These are phyloP conservation scores for Ballota nigra DNA, from an alignment of 257 asterid species.

Conservation along the genomic window DNA sequence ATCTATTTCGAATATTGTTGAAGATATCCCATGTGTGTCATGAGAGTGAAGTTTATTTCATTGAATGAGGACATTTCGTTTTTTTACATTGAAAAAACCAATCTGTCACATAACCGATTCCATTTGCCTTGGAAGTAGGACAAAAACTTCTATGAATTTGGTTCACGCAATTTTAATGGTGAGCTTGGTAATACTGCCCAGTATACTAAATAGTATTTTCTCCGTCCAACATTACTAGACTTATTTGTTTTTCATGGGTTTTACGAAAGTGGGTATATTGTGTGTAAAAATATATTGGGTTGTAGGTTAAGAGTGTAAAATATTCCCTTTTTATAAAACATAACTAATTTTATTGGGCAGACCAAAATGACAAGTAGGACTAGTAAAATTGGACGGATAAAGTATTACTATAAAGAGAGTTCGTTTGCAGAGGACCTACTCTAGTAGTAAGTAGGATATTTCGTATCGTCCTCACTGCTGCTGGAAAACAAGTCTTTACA, in stretches of 20 bases:
- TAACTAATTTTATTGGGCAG: too few relatives aligned
- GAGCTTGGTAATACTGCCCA: neutral
- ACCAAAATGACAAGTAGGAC: too few relatives aligned
- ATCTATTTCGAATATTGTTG: neutral
- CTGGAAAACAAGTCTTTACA: slow-evolving; percentile 63
- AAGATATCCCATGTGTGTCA: neutral
- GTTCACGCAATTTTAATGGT: neutral
- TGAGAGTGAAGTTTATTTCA: neutral
- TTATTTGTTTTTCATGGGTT: too few relatives aligned
- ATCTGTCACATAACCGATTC: neutral
- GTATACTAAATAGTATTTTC: too few relatives aligned
- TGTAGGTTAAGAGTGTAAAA: too few relatives aligned
- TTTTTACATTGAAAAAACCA: neutral
- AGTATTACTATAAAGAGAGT: too few relatives aligned
- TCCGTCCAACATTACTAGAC: too few relatives aligned
- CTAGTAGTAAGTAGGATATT: neutral
- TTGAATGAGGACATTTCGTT: neutral
- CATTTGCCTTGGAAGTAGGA: slow-evolving; percentile 7
- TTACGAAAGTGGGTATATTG: too few relatives aligned
- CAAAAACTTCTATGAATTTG: neutral
- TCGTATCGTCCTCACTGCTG: slow-evolving; percentile 17
- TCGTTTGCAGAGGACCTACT: too few relatives aligned
- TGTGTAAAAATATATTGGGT: too few relatives aligned
- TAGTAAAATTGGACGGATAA: too few relatives aligned
- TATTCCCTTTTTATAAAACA: too few relatives aligned